phyloP scores from a whole-genome alignment of 2,329 filamentous ascomycete species.

The Pestalotiopsis sp. region DNA sequence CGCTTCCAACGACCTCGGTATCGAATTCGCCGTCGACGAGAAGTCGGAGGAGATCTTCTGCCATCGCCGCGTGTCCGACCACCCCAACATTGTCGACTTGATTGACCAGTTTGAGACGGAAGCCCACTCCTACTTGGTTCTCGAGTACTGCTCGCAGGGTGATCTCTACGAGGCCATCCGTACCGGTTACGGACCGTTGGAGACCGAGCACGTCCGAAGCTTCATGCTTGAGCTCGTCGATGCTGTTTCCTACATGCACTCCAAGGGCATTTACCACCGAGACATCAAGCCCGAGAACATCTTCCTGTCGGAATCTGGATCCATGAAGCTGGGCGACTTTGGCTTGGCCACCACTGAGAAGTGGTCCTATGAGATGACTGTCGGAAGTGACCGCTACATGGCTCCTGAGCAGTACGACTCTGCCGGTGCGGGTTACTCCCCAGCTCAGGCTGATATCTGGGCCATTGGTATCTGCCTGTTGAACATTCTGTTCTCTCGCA shows the following conservation, averaged over 20 bases:
- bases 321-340: conserved; percentile 97
- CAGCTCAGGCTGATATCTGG: conserved; percentile 94
- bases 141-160: conserved; percentile 94
- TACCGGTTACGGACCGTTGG: conserved; percentile 80
- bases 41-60: conserved; percentile 79
- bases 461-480: conserved; percentile 94
- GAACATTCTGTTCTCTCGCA: conserved; percentile 95
- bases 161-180: conserved; percentile 98
- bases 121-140: conserved; percentile 85
- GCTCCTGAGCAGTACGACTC: conserved; percentile 97
- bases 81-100: conserved; percentile 93
- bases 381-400: conserved; percentile 99
- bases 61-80: conserved; percentile 76
- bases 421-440: conserved; percentile 83
- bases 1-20: conserved; percentile 55
- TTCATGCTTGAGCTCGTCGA: conserved; percentile 96
- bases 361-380: conserved; percentile 91
- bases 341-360: conserved; percentile 86
- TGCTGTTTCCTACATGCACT: conserved; percentile 88
- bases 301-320: conserved; percentile 83
- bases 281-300: conserved; percentile 99
- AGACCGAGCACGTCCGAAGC: conserved; percentile 94
- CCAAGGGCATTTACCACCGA: conserved; percentile 89
- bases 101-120: conserved; percentile 91
- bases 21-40: conserved; percentile 77